phyloP scores from a whole-genome alignment of 2,329 filamentous ascomycete species.

The Xylaria sp. region DNA sequence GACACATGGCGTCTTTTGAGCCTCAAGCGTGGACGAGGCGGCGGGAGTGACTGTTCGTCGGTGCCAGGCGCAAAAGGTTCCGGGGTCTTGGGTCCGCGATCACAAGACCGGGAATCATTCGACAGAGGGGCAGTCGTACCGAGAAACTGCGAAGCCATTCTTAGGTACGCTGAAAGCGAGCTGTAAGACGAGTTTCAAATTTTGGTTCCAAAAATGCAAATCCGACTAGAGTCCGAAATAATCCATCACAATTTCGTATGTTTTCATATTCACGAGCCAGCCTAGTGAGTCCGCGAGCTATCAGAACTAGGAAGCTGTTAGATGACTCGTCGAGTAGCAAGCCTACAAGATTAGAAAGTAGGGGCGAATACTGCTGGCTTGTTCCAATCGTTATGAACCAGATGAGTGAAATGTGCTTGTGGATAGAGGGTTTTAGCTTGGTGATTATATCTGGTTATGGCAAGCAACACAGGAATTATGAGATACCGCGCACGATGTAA shows the following conservation, averaged over 20 bases:
- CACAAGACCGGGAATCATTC: slow-evolving; percentile 53
- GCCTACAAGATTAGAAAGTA: background rate
- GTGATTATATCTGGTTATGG: slow-evolving; percentile 5
- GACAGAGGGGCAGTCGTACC: slow-evolving; percentile 55
- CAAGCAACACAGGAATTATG: slow-evolving; percentile 23
- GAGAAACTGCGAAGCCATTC: slow-evolving; percentile 58
- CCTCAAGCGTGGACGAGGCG: slow-evolving; percentile 63
- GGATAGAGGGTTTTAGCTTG: background rate
- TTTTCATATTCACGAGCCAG: slow-evolving; percentile 26
- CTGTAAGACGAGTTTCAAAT: slow-evolving; percentile 14
- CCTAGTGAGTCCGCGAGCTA: slow-evolving; percentile 5
- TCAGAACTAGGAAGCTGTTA: slow-evolving; percentile 22
- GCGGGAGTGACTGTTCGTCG: slow-evolving; percentile 54
- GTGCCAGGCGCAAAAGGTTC: slow-evolving; percentile 57
- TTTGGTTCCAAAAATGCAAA: slow-evolving; percentile 27
- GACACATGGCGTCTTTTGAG: slow-evolving; percentile 66
- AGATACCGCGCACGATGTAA: slow-evolving; percentile 20
- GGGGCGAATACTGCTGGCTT: slow-evolving; percentile 15
- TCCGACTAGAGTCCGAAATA: slow-evolving; percentile 25
- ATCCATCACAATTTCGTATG: slow-evolving; percentile 32
- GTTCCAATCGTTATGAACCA: slow-evolving; percentile 6
- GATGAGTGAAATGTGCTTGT: slow-evolving; percentile 13
- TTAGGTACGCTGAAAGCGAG: slow-evolving; percentile 20
- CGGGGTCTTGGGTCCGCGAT: slow-evolving; percentile 60
- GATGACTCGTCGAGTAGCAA: slow-evolving; percentile 8